Conservation (phyloP, 805 yeast genomes). For the Vanderwaltozyma yarrowii region DNA sequence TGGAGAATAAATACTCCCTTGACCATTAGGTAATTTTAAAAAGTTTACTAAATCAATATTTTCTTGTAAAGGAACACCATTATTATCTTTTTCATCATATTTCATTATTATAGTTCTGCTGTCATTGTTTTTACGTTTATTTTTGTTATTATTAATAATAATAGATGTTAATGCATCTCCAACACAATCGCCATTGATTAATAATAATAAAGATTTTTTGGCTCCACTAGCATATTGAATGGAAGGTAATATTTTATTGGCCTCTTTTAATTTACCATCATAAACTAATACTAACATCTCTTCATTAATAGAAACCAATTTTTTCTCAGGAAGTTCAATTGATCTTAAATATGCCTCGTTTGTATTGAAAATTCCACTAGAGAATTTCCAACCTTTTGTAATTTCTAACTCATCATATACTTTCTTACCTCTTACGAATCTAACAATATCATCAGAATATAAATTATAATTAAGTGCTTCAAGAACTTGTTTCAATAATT, state of each 20-base stretch:
- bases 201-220: slow-evolving; percentile 16
- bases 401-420: slow-evolving; percentile 20
- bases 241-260: slow-evolving; percentile 20
- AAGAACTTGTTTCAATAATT: slow-evolving; percentile 13
- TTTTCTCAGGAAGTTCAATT: slow-evolving; percentile 15
- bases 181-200: slow-evolving; percentile 20
- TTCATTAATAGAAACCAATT: slow-evolving; percentile 16
- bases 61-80: slow-evolving; percentile 14
- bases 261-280: slow-evolving; percentile 23
- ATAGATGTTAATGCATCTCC: slow-evolving; percentile 25
- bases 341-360: slow-evolving; percentile 25
- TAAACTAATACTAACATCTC: slow-evolving; percentile 17
- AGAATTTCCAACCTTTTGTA: slow-evolving; percentile 26
- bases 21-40: slow-evolving; percentile 20
- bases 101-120: slow-evolving; percentile 15
- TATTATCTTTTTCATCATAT: slow-evolving; percentile 14
- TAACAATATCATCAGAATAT: slow-evolving; percentile 21
- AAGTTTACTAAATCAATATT: slow-evolving; percentile 19
- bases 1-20: slow-evolving; percentile 21
- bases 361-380: slow-evolving; percentile 19
- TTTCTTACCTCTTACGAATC: slow-evolving; percentile 21
- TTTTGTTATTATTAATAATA: slow-evolving; percentile 25
- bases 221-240: slow-evolving; percentile 17
- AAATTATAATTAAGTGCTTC: slow-evolving; percentile 19
- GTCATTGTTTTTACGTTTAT: slow-evolving; percentile 13